Percentiles rank a stretch among this genome's conserved stretches.
These are phyloP conservation scores for Neonectria neomacrospora DNA, from an alignment of 2,329 filamentous ascomycete genomes.

Conservation along the genomic window DNA sequence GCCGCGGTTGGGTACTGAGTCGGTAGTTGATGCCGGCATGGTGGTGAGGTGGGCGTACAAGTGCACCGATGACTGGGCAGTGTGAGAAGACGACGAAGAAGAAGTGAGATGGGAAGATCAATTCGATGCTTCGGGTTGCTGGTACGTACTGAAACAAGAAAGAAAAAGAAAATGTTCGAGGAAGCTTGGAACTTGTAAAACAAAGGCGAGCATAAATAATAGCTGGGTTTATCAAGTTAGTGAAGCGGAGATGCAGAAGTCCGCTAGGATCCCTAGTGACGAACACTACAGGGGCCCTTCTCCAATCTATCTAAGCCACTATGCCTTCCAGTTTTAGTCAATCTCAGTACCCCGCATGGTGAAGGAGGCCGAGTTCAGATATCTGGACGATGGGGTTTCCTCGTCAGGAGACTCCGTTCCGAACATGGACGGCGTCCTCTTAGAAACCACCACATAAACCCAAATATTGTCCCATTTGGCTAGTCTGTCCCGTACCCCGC, in stretches of 20 bases:
- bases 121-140: background rate
- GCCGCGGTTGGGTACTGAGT: background rate
- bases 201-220: background rate
- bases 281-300: background rate
- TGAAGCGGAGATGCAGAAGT: background rate
- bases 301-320: background rate
- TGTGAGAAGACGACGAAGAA: too few relatives aligned
- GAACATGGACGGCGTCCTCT: background rate
- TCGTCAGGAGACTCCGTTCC: background rate
- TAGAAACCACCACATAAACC: background rate
- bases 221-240: background rate
- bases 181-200: too few relatives aligned
- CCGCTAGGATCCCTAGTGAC: background rate
- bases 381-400: background rate
- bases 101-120: background rate
- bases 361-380: background rate
- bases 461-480: background rate
- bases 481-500: constrained; percentile 7
- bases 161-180: too few relatives aligned
- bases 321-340: background rate
- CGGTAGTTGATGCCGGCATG: background rate
- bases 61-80: background rate
- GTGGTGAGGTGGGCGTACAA: background rate
- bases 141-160: background rate
- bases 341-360: background rate